phyloP scores from a whole-genome alignment of 108 stramenopile species.

The Chaetoceros muelleri region DNA sequence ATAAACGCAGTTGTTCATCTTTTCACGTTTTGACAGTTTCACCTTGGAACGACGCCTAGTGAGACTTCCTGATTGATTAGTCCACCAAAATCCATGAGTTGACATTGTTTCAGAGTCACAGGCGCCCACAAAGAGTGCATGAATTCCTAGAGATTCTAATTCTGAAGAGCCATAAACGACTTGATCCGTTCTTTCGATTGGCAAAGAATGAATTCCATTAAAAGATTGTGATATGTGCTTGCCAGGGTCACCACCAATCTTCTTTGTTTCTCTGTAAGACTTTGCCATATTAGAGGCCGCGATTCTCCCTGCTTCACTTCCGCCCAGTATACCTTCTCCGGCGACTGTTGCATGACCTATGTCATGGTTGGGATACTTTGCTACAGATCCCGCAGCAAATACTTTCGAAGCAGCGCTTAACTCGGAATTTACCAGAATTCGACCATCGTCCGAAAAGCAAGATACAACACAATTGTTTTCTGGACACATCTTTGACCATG shows the following conservation, averaged over 20 bases:
- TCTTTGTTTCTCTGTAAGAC: slow-evolving; percentile 10
- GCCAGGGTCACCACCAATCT: neutral
- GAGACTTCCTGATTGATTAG: slow-evolving; percentile 33
- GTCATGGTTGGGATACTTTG: slow-evolving; percentile 53
- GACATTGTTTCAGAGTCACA: slow-evolving; percentile 68
- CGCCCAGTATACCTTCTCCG: slow-evolving; percentile 50
- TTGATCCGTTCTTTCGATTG: slow-evolving; percentile 70
- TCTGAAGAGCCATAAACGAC: slow-evolving; percentile 7
- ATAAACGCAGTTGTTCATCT: slow-evolving; percentile 29
- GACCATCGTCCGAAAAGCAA: slow-evolving; percentile 37
- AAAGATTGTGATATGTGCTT: neutral
- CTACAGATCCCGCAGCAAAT: slow-evolving; percentile 74
- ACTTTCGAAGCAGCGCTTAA: slow-evolving; percentile 54
- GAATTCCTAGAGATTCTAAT: slow-evolving; percentile 49
- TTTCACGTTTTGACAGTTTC: neutral
- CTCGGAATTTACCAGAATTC: slow-evolving; percentile 38
- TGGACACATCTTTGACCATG: slow-evolving; percentile 49
- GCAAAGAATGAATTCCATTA: slow-evolving; percentile 25
- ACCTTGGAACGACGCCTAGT: neutral
- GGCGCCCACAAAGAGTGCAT: slow-evolving; percentile 61
- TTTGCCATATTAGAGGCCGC: slow-evolving; percentile 70
- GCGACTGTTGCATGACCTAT: slow-evolving; percentile 67
- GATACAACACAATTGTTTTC: slow-evolving; percentile 37
- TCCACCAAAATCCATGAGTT: slow-evolving; percentile 84
- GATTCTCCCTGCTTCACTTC: slow-evolving; percentile 47